These are phyloP conservation scores for Sphagnum fallax DNA, from an alignment of 228 moss, liverwort and hornwort genomes.

Conservation along the genomic window DNA sequence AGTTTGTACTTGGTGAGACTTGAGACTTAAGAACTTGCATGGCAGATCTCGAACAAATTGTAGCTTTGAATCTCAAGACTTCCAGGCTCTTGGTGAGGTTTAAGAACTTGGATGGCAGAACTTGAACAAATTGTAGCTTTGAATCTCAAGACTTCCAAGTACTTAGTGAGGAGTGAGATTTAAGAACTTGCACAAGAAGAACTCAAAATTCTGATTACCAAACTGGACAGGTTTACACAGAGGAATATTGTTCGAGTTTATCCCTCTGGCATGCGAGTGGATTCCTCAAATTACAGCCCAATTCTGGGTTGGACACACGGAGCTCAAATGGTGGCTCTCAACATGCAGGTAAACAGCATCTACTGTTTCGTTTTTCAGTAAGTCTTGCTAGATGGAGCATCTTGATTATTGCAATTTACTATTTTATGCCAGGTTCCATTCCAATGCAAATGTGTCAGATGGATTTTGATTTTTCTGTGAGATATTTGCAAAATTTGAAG, in stretches of 20 bases:
- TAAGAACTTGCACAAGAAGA: background rate
- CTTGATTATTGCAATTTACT: too few species aligned
- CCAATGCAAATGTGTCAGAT: too few species aligned
- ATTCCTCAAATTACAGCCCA: constrained; percentile 94
- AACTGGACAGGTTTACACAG: constrained; percentile 51
- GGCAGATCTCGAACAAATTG: background rate
- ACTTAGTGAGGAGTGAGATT: background rate
- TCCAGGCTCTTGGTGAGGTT: background rate
- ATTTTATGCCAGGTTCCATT: too few species aligned
- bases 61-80: background rate
- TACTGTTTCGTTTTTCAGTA: too few species aligned
- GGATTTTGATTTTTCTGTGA: too few species aligned
- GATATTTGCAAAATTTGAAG: too few species aligned
- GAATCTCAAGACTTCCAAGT: background rate
- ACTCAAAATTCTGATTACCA: background rate
- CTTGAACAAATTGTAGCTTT: background rate
- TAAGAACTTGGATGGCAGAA: background rate
- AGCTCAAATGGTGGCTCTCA: constrained; percentile 95
- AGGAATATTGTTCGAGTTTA: constrained; percentile 73
- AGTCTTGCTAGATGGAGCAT: too few species aligned
- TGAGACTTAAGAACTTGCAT: background rate
- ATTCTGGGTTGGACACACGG: constrained; percentile 77
- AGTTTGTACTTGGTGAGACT: background rate
- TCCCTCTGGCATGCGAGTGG: constrained; percentile 67
- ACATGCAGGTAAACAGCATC: constrained; percentile 55